Conservation (phyloP, 306 rosid genomes). For the Cucumis cinereus region DNA sequence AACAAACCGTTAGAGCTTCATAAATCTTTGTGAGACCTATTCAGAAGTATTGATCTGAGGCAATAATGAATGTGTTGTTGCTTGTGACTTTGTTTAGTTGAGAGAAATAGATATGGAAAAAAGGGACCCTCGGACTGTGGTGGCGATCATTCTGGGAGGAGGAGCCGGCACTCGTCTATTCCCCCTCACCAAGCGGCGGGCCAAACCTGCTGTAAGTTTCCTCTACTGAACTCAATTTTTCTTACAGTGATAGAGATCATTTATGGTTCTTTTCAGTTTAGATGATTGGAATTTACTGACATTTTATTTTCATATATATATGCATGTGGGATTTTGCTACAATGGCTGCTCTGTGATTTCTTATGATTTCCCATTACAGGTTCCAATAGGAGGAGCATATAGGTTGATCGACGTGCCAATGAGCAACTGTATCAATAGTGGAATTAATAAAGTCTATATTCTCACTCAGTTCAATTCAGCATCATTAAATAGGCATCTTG, state of each 20-base stretch:
- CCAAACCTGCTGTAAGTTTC: constrained; percentile 78
- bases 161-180: constrained; percentile 98
- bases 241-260: background rate
- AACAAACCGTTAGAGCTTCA: background rate
- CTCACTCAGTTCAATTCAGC: constrained; percentile 94
- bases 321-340: background rate
- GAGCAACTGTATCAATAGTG: constrained; percentile 97
- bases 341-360: background rate
- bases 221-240: background rate
- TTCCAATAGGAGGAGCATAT: constrained; percentile 85
- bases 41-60: background rate
- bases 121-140: constrained; percentile 57
- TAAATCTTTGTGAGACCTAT: background rate
- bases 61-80: background rate
- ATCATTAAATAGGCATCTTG: constrained; percentile 80
- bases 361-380: constrained; percentile 20
- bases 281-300: background rate
- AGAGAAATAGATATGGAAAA: constrained; percentile 38
- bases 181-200: constrained; percentile 86
- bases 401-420: constrained; percentile 90
- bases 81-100: constrained; percentile 39
- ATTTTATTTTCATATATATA: background rate
- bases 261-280: background rate
- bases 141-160: constrained; percentile 83
- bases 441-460: constrained; percentile 87